Evolutionary conservation across 805 yeast genomes (phyloP), one percentile per base, ranked within the genome.

Genomic region (Starmerella vaccinii): DNA sequence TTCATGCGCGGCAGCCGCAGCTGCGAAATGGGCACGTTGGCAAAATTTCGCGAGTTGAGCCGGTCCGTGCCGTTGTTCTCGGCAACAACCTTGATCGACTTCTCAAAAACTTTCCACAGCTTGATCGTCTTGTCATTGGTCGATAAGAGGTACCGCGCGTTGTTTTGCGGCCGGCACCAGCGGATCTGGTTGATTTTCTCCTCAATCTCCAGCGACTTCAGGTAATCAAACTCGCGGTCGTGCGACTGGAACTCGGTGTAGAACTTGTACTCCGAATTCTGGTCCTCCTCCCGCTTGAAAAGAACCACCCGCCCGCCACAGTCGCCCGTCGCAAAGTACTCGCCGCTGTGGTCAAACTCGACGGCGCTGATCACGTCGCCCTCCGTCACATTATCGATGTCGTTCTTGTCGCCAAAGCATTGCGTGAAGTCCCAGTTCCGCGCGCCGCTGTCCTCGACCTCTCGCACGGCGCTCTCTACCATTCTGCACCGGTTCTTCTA

Each of bases 381-480:
- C 56, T 89, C 97, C 2, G 96, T 88, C 62, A 89, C 86, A 62
- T 81, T 84, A 58, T 90, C 97, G 51, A 89, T 83, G 66, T 92
- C 99, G 44, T 95, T 95, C 68, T 94, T 92, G 68, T 92, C 98
- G 57, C 99, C 99, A 74, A 92, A 92, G 68, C 99, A 92, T 68
- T 89, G 97, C 60, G 95, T 84, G 67, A 89, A 89, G 68, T 86
- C 87, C 90, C 90, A 82, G 52, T 72, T 65, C 50, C 71, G 67
- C 48, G 62, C 55, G 40, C 58, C 62, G 53, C 63, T 60, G 47
- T 59, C 57, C 44, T 54, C 61, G n/a, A 63, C 48, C 16, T 35
- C 52, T 34, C 53, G 50, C 32, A 33, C 29, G 35, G 46, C 37
- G 32, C 41, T 35, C 35, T 15, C 38, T 26, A 46, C 50, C 50